A percentile compares a stretch with the other conserved stretches of the same genome.
Evolutionary conservation across 148 eudicot species (phyloP).

Genomic region (Talinum fruticosum): DNA sequence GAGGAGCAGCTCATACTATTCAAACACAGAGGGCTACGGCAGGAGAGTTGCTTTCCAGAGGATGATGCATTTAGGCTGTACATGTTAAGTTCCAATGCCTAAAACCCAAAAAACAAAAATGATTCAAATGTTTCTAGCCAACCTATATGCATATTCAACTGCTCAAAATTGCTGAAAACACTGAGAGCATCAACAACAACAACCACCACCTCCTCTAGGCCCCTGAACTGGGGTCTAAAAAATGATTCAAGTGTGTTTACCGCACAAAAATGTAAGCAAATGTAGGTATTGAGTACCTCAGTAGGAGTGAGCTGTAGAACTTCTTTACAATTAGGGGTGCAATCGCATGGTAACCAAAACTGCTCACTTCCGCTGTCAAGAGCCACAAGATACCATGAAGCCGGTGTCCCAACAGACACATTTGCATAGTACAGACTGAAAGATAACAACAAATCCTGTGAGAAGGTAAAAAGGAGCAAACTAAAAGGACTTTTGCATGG

Average conservation of each 20-base stretch:
- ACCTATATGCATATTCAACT: background rate
- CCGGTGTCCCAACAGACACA: conserved; percentile 79
- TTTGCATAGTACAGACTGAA: conserved; percentile 86
- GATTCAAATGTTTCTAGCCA: background rate
- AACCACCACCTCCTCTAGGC: background rate
- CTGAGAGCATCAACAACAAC: no score
- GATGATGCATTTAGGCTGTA: conserved; percentile 72
- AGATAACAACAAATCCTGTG: conserved; percentile 6
- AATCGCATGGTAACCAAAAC: conserved; percentile 96
- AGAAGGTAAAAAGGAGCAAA: background rate
- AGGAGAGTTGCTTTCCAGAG: conserved; percentile 51
- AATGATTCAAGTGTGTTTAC: background rate
- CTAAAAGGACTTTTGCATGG: background rate
- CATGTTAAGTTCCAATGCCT: conserved; percentile 35
- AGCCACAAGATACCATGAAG: conserved; percentile 62
- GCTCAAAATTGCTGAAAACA: no score
- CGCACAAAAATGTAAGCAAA: background rate
- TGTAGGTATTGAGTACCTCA: conserved; percentile 9
- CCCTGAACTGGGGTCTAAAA: background rate
- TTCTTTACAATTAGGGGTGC: conserved; percentile 29
- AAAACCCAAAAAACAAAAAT: background rate
- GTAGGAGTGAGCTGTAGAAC: conserved; percentile 3
- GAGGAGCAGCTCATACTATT: conserved; percentile 31
- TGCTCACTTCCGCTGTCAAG: conserved; percentile 89
- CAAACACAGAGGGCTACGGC: conserved; percentile 52